Base-by-base conservation (phyloP, 805 yeast genomes). In the Zygoascus biomembranicola region DNA sequence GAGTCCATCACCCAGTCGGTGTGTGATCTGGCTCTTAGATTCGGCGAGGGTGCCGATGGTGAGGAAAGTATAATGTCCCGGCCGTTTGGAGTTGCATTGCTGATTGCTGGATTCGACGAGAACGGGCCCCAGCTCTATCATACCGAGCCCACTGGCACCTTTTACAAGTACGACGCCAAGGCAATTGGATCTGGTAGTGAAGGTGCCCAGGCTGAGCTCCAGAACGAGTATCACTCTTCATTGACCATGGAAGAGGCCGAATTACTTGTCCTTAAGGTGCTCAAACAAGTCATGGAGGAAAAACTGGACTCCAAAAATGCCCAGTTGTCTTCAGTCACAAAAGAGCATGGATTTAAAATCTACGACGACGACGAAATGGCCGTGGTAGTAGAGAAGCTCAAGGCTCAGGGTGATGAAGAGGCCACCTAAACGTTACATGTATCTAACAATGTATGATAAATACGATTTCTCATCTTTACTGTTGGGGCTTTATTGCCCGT, bases 111-210 rank as follows among this genome's bases (percentile, higher is more conserved):
- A 50, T 78, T 83, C 62, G 99, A 94, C 73, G 95, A 88, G 62
- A 84, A 88, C 65, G 99, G 99, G 0, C 96, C 97, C 47, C 99
- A 94, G 70, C 78, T 94, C 62, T 72, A 87, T 69, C 97, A 94
- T 69, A 96, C 98, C n/a, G 99, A 94, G 72, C 99, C 99, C 42
- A 87, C 96, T 13, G 99, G 99, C 55, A 94, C 99, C 1, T 94
- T 90, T 64, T 95, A 94, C 73, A 82, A 94, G 71, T 94, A 94
- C 68, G 97, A 94, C 65, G 99, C 99, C 31, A 95, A 94, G 73
- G 99, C 99, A 11, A 94, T 95, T 64, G 99, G 99, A 13, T 87
- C 97, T 1, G 99, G 99, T 19, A 87, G 96, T 14, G 99, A 94
- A 72, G 99, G 99, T 59, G 99, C 99, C 1, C 99, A 95, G 72